phyloP scores from a whole-genome alignment of 2,329 filamentous ascomycete genomes.

The Penicillium aurantiogriseum region DNA sequence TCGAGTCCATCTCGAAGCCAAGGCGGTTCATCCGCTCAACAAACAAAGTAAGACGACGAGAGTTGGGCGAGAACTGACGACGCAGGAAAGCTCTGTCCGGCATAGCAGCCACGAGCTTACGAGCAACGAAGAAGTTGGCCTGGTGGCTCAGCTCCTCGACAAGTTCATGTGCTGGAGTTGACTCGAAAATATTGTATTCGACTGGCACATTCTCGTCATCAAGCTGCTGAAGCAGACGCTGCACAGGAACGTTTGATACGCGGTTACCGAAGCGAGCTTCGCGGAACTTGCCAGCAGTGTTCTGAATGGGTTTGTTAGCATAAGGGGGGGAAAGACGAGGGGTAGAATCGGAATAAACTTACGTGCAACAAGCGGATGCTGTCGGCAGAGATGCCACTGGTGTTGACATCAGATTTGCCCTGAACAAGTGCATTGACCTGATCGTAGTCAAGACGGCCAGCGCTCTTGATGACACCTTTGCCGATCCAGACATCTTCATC shows the following conservation, averaged over 20 bases:
- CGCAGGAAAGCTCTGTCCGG: slow-evolving; percentile 92
- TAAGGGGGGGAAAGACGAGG: not conserved
- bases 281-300: slow-evolving; percentile 84
- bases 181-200: slow-evolving; percentile 93
- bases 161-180: slow-evolving; percentile 81
- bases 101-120: slow-evolving; percentile 73
- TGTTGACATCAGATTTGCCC: slow-evolving; percentile 60
- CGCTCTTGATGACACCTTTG: slow-evolving; percentile 89
- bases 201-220: slow-evolving; percentile 98
- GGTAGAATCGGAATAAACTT: slow-evolving; percentile 30
- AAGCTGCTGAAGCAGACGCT: slow-evolving; percentile 86
- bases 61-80: slow-evolving; percentile 79
- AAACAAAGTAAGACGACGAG: slow-evolving; percentile 84
- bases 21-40: slow-evolving; percentile 89
- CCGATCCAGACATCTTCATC: slow-evolving; percentile 93
- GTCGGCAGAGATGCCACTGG: slow-evolving; percentile 66
- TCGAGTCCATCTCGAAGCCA: slow-evolving; percentile 83
- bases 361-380: slow-evolving; percentile 78
- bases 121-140: slow-evolving; percentile 83
- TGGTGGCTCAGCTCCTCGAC: slow-evolving; percentile 95
- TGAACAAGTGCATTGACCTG: slow-evolving; percentile 81
- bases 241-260: slow-evolving; percentile 73
- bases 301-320: slow-evolving; percentile 42
- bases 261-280: slow-evolving; percentile 81
- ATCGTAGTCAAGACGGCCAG: slow-evolving; percentile 77